Evolutionary conservation across 192 early-diverging fungal genomes (phyloP).

Genomic region (Mortierella claussenii): DNA sequence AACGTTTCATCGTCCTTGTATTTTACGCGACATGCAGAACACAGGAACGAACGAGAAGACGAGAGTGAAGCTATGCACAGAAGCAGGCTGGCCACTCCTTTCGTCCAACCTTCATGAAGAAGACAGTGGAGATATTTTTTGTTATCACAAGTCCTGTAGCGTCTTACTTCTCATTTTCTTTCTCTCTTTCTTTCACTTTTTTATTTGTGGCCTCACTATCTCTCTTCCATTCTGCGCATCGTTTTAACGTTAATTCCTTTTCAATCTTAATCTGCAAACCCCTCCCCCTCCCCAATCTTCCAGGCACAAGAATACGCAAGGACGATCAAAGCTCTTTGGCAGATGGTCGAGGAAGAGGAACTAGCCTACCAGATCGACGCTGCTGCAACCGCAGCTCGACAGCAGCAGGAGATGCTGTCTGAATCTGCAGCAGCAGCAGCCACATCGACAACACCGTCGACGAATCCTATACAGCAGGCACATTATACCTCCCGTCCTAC

Average conservation of each 20-base stretch:
- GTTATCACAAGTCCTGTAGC: not conserved
- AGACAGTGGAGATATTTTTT: not conserved
- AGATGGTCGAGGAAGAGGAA: conserved; percentile 49
- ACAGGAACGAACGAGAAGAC: no score
- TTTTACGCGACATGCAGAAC: no score
- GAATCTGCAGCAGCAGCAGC: not conserved
- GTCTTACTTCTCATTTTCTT: not conserved
- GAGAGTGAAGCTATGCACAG: no score
- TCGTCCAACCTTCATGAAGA: not conserved
- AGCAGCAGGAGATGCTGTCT: not conserved
- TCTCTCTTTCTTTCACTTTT: not conserved
- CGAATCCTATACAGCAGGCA: no score
- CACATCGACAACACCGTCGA: not conserved
- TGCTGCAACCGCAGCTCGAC: conserved; percentile 13
- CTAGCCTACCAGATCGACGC: conserved; percentile 18
- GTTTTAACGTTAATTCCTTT: not conserved
- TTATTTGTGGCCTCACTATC: not conserved
- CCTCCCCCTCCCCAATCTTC: not conserved
- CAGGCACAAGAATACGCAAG: conserved; percentile 53
- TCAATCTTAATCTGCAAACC: not conserved
- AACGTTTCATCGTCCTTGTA: no score
- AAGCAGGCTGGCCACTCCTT: no score
- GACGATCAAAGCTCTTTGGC: conserved; percentile 46
- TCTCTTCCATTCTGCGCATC: not conserved
- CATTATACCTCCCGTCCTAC: not conserved